Percentiles rank a stretch among this genome's conserved stretches.
These are phyloP conservation scores for Fusarium gaditjirri DNA, from an alignment of 2,329 filamentous ascomycete species.

Conservation along the genomic window DNA sequence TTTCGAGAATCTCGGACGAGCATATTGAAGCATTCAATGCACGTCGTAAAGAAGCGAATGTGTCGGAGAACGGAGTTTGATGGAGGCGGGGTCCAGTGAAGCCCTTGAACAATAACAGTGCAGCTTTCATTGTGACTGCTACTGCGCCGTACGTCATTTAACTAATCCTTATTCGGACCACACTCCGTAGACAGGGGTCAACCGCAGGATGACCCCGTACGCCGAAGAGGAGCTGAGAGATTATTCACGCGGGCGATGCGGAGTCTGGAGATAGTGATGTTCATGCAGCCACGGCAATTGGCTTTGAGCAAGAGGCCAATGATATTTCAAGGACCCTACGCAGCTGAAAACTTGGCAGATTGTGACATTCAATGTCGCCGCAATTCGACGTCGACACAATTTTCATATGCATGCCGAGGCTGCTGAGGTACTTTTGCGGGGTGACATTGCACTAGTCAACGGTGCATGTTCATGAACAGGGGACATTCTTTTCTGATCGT, in stretches of 20 bases:
- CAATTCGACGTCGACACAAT: conserved; percentile 32
- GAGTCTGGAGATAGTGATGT: neutral
- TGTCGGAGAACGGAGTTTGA: neutral
- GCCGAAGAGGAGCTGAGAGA: conserved; percentile 10
- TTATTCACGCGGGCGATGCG: neutral
- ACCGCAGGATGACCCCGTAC: neutral
- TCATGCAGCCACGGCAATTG: conserved; percentile 11
- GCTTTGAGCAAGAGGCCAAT: neutral
- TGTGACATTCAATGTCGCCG: conserved; percentile 3
- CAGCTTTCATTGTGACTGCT: neutral
- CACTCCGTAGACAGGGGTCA: conserved; percentile 4
- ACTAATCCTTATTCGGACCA: conserved; percentile 20
- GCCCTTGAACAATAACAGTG: neutral
- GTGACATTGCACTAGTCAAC: conserved; percentile 11
- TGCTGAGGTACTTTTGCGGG: conserved; percentile 28
- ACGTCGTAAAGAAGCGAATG: neutral
- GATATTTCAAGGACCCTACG: neutral
- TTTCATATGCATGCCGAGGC: conserved; percentile 46
- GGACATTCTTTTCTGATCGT: conserved; percentile 12
- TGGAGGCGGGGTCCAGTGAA: neutral
- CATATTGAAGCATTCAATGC: conserved; percentile 41
- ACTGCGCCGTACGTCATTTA: neutral
- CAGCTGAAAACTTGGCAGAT: neutral
- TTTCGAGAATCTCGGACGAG: conserved; percentile 48
- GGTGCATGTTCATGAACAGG: conserved; percentile 32